Conservation (phyloP, 2,329 filamentous ascomycete genomes). For the Curvularia verruculosa region DNA sequence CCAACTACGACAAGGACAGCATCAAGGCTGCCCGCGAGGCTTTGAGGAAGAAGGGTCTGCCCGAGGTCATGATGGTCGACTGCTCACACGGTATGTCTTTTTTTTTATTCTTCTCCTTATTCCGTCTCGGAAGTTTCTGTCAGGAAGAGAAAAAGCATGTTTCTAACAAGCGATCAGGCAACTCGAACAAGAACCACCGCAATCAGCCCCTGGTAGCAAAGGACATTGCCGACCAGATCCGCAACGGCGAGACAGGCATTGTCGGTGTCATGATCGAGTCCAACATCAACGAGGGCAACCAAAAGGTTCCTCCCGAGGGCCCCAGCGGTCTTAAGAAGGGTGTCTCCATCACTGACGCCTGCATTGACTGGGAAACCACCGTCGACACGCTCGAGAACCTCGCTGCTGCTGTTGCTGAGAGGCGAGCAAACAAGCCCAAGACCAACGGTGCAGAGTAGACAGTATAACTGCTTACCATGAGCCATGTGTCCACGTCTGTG, state of each 20-base stretch:
- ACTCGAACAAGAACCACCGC: conserved; percentile 95
- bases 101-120: background rate
- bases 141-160: background rate
- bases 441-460: conserved; percentile 29
- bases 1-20: conserved; percentile 89
- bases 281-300: conserved; percentile 83
- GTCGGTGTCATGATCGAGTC: conserved; percentile 99
- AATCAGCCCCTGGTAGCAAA: conserved; percentile 95
- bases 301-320: conserved; percentile 84
- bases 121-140: background rate
- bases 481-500: background rate
- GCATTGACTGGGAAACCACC: conserved; percentile 90
- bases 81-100: conserved; percentile 84
- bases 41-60: conserved; percentile 80
- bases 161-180: conserved; percentile 62
- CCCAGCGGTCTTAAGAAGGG: conserved; percentile 80
- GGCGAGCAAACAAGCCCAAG: conserved; percentile 60
- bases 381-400: conserved; percentile 82
- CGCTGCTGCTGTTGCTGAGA: conserved; percentile 78
- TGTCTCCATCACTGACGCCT: conserved; percentile 94
- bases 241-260: conserved; percentile 84
- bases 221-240: conserved; percentile 81
- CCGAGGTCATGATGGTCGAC: conserved; percentile 94
- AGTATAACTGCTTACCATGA: too few species aligned
- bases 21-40: conserved; percentile 80